Evolutionary conservation across 2,329 filamentous ascomycete species (phyloP), one percentile per base, ranked within the genome.

Genomic region (Talaromyces marneffei): DNA sequence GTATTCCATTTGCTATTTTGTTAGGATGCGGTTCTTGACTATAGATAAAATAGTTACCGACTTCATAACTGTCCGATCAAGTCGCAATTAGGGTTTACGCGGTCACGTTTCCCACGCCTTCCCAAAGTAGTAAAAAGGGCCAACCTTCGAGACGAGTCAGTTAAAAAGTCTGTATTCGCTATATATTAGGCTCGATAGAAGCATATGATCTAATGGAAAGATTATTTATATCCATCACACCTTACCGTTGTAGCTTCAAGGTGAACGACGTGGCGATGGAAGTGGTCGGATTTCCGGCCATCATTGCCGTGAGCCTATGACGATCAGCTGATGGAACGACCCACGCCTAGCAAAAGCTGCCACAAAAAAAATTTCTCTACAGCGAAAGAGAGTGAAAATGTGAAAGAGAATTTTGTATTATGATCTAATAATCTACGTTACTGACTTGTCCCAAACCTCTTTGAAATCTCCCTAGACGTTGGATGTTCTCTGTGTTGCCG

Each of bases 321-420:
- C 56, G 56, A 58, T 20, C 50, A 58, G 18, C 42, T 58, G 56
- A 58, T 58, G 42, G 42, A 58, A 57, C 18, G 12, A 57, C 12
- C 55, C 55, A 48, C 2, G 14, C 4, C 10, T 25, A 1, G 35
- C 18, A 52, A 33, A 35, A 29, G 20, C 18, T 23, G 23, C 56
- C 55, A 37, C 42, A 14, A 37, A 68, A 37, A 68, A 29, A 6
- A 8, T 27, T 46, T 16, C 8, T 29, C 83, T 9, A 35, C 18
- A 10, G n/a, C 29, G 4, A 52, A 12, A 20, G 10, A 35, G n/a
- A 31, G 29, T 12, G n/a, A 18, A 7, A 9, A 20, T 18, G 42
- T 10, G 27, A 4, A 25, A 39, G 40, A 46, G 4, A 16, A 10
- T 23, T 10, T 25, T 3, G n/a, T 20, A 18, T 31, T 8, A 12